These are phyloP conservation scores for Salicornia ramosissima DNA, from an alignment of 148 eudicot genomes.

Conservation along the genomic window DNA sequence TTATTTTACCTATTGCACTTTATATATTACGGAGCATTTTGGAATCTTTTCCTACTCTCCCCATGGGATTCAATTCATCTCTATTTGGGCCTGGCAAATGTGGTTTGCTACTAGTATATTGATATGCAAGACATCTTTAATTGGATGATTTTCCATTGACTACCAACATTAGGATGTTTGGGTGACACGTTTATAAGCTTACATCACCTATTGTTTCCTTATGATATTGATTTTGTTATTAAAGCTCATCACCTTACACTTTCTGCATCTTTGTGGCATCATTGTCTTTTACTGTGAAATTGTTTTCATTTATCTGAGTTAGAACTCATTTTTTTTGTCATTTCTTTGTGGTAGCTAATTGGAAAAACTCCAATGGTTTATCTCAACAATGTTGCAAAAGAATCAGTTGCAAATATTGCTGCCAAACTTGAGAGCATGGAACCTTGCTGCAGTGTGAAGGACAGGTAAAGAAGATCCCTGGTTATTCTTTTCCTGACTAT, in stretches of 20 bases:
- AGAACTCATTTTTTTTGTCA: constrained; percentile 12
- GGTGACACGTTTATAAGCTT: neutral
- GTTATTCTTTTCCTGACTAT: neutral
- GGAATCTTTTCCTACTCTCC: neutral
- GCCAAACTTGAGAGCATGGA: constrained; percentile 99
- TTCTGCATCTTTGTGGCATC: constrained; percentile 1
- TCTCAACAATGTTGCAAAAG: constrained; percentile 70
- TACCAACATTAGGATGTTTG: neutral
- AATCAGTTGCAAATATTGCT: constrained; percentile 82
- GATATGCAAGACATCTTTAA: neutral
- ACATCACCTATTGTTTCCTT: neutral
- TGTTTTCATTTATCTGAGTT: neutral
- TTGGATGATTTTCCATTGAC: neutral
- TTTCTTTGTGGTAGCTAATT: constrained; percentile 58
- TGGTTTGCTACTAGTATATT: neutral
- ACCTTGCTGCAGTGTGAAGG: constrained; percentile 97
- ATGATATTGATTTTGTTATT: neutral
- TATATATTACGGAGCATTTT: neutral
- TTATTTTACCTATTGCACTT: neutral
- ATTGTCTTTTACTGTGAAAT: neutral
- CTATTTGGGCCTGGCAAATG: neutral
- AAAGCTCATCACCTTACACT: neutral
- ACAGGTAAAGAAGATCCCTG: constrained; percentile 51
- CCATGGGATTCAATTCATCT: neutral
- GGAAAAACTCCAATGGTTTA: constrained; percentile 98